A percentile compares a stretch with the other conserved stretches of the same genome.
Conservation (phyloP, 495 filamentous ascomycete species). For the Daldinia childiae region DNA sequence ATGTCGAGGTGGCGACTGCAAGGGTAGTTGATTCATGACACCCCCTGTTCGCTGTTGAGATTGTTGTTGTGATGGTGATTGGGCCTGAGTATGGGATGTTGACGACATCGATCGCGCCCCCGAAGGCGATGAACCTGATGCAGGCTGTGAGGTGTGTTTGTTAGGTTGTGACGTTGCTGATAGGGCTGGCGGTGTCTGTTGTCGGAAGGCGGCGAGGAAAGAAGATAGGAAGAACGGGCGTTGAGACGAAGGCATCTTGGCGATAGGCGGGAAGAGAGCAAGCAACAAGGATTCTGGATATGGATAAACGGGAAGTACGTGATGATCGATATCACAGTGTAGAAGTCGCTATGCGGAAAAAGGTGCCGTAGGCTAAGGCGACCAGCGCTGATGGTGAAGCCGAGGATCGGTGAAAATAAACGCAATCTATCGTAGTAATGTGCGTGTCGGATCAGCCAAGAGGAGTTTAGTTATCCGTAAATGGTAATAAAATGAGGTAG, state of each 20-base stretch:
- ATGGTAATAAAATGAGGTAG: neutral
- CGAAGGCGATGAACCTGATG: constrained; percentile 38
- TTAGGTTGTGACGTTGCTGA: constrained; percentile 53
- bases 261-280: constrained; percentile 1
- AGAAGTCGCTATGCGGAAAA: neutral
- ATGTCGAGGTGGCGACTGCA: constrained; percentile 53
- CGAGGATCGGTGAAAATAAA: neutral
- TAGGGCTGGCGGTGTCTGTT: constrained; percentile 50
- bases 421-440: constrained; percentile 3
- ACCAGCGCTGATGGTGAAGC: constrained; percentile 7
- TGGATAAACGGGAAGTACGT: neutral
- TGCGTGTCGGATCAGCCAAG: constrained; percentile 10
- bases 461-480: neutral
- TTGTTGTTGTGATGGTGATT: constrained; percentile 48
- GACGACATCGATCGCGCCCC: constrained; percentile 57
- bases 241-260: constrained; percentile 72
- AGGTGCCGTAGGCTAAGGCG: constrained; percentile 10
- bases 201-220: constrained; percentile 85
- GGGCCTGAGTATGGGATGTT: constrained; percentile 44
- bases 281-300: neutral
- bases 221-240: constrained; percentile 82
- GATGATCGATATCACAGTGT: neutral
- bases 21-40: constrained; percentile 56
- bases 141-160: constrained; percentile 51
- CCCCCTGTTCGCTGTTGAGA: constrained; percentile 49